Evolutionary conservation across 2,329 filamentous ascomycete genomes (phyloP).

Genomic region (Colletotrichum destructivum): DNA sequence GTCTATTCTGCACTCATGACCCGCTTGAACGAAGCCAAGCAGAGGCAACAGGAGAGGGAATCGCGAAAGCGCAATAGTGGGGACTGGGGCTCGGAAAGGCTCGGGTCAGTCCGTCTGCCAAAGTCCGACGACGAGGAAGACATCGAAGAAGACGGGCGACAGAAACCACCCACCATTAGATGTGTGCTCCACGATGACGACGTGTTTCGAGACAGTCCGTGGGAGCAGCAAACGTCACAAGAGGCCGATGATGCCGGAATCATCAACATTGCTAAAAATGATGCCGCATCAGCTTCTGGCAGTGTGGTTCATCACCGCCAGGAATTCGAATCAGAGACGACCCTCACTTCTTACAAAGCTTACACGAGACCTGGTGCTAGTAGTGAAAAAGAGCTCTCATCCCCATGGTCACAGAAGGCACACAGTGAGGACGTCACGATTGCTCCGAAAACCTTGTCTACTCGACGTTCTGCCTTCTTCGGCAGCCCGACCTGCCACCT

Average conservation of each 20-base stretch:
- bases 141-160: neutral
- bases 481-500: conserved; percentile 66
- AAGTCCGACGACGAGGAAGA: neutral
- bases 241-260: neutral
- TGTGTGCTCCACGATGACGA: conserved; percentile 53
- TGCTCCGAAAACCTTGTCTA: conserved; percentile 51
- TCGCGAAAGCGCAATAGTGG: neutral
- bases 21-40: conserved; percentile 60
- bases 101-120: neutral
- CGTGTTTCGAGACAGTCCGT: conserved; percentile 48
- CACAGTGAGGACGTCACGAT: conserved; percentile 40
- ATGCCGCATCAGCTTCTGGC: neutral
- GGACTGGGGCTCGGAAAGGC: too few species aligned
- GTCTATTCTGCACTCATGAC: conserved; percentile 78
- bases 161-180: conserved; percentile 46
- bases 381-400: neutral
- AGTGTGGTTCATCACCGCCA: conserved; percentile 20
- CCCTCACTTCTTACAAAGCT: conserved; percentile 4
- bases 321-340: neutral
- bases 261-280: neutral
- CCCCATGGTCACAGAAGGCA: neutral
- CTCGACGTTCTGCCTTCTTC: conserved; percentile 66
- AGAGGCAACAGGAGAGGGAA: neutral
- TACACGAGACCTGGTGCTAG: neutral
- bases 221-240: conserved; percentile 7